Conservation (phyloP, 1,139 yeast genomes). For the Chernovozyma aurita region DNA sequence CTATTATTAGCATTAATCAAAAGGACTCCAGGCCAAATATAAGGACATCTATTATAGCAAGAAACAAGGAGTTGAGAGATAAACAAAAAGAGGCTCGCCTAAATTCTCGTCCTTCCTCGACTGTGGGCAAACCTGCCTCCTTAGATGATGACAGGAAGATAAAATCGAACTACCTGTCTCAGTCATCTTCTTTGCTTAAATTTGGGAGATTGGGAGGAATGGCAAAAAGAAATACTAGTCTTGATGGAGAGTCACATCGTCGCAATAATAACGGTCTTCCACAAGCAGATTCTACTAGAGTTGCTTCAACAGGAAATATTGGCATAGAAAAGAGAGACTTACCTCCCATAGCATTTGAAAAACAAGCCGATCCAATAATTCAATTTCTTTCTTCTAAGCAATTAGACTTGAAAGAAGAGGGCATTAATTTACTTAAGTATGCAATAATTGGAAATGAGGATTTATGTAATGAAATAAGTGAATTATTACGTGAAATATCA, state of each 20-base stretch:
- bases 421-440: conserved; percentile 32
- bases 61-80: conserved; percentile 26
- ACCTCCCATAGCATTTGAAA: conserved; percentile 14
- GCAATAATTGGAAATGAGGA: conserved; percentile 39
- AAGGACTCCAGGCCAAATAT: conserved; percentile 25
- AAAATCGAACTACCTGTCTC: not conserved
- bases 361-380: conserved; percentile 31
- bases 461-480: conserved; percentile 21
- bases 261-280: not conserved
- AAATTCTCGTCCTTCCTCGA: conserved; percentile 22
- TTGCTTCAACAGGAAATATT: conserved; percentile 4
- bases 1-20: conserved; percentile 4
- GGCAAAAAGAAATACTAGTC: conserved; percentile 9
- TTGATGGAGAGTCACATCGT: not conserved
- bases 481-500: conserved; percentile 23
- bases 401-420: conserved; percentile 27
- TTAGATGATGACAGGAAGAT: conserved; percentile 1
- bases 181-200: conserved; percentile 3
- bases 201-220: conserved; percentile 4
- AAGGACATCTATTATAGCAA: conserved; percentile 30
- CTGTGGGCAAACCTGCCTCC: conserved; percentile 8
- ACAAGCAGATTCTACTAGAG: not conserved
- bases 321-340: not conserved
- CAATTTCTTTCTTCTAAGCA: conserved; percentile 31
- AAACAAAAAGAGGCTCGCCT: conserved; percentile 17